Percentiles rank a stretch among this genome's conserved stretches.
Evolutionary conservation across 1,284 basidiomycete genomes (phyloP).

Genomic region (Papiliotrema laurentii): DNA sequence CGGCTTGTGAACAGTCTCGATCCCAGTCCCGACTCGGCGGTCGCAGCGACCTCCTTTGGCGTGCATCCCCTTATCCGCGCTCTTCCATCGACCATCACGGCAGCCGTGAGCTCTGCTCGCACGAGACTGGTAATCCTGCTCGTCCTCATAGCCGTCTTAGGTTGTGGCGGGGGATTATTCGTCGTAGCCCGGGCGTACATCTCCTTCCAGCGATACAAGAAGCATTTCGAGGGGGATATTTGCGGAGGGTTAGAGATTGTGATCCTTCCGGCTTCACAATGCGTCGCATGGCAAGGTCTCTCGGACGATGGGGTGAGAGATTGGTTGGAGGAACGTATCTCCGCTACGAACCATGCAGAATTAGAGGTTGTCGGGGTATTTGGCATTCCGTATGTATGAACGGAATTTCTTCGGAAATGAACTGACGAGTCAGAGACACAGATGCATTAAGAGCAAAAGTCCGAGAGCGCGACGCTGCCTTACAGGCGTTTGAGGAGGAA

Average conservation of each 20-base stretch:
- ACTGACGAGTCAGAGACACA: constrained; percentile 57
- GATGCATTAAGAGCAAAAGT: constrained; percentile 61
- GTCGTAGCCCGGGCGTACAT: constrained; percentile 64
- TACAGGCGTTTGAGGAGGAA: constrained; percentile 70
- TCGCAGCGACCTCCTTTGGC: constrained; percentile 19
- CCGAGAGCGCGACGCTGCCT: constrained; percentile 63
- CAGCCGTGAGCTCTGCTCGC: constrained; percentile 49
- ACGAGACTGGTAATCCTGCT: constrained; percentile 64
- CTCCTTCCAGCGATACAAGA: constrained; percentile 55
- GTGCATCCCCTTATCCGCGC: constrained; percentile 3
- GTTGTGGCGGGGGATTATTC: constrained; percentile 60
- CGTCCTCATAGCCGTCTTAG: constrained; percentile 58
- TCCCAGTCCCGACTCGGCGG: constrained; percentile 48
- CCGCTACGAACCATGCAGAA: constrained; percentile 52
- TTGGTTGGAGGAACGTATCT: constrained; percentile 9
- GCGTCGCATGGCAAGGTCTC: constrained; percentile 61
- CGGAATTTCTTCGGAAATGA: not conserved
- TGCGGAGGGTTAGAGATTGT: constrained; percentile 68
- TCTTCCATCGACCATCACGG: constrained; percentile 40
- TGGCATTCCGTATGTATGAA: constrained; percentile 60
- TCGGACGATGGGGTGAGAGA: constrained; percentile 51
- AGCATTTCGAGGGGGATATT: constrained; percentile 58
- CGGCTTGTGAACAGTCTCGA: constrained; percentile 64
- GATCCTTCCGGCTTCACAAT: constrained; percentile 56
- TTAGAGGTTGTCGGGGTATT: constrained; percentile 67